phyloP scores from a whole-genome alignment of 1,139 yeast species.

The Suhomyces panamericanus region DNA sequence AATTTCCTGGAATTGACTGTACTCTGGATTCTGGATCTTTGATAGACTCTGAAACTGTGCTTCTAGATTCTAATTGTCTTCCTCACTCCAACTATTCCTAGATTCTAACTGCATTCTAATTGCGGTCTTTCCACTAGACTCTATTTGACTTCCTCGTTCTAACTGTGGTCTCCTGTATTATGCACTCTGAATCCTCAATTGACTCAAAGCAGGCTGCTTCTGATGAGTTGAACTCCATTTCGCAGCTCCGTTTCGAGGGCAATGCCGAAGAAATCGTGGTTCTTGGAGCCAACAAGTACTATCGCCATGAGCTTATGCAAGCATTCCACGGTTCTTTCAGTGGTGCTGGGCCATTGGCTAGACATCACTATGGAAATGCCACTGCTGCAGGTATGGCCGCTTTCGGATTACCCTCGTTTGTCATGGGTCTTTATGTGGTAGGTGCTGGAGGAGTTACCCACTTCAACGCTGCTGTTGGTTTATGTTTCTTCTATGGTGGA shows the following conservation, averaged over 20 bases:
- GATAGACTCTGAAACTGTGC: too few species aligned
- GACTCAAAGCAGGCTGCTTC: neutral
- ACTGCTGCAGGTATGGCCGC: neutral
- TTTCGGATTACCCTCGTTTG: neutral
- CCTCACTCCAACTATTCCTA: too few species aligned
- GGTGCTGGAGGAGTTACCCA: neutral
- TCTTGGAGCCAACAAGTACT: slow-evolving; percentile 34
- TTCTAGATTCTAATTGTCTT: too few species aligned
- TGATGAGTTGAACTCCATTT: neutral
- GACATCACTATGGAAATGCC: neutral
- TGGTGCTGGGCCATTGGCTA: neutral
- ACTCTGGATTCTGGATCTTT: too few species aligned
- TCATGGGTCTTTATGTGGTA: neutral
- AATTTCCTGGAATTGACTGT: too few species aligned
- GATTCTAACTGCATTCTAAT: too few species aligned
- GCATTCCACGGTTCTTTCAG: slow-evolving; percentile 40
- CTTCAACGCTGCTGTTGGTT: slow-evolving; percentile 52
- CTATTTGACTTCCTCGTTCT: too few species aligned
- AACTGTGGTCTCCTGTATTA: too few species aligned
- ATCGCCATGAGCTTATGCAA: slow-evolving; percentile 31
- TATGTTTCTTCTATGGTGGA: slow-evolving; percentile 49
- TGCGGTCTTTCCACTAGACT: too few species aligned
- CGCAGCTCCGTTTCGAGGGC: slow-evolving; percentile 15
- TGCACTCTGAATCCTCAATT: neutral
- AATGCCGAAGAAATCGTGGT: slow-evolving; percentile 25